Base-by-base conservation (phyloP, 2,329 filamentous ascomycete genomes). In the Trichoderma simmonsii region DNA sequence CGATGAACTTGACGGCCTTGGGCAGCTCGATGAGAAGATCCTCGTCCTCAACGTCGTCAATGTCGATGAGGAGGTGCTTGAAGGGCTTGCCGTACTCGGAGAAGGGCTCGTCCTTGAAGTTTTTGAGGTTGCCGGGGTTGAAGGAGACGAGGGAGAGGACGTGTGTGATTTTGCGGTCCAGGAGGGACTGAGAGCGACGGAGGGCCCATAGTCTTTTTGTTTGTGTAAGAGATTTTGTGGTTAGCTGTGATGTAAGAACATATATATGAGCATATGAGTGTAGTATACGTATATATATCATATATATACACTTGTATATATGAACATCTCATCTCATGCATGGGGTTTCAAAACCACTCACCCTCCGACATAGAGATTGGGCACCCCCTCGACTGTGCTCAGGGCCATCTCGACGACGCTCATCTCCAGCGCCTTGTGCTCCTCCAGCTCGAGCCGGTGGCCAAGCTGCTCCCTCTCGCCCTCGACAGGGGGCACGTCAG, bases 1-100 rank as follows among this genome's bases (percentile, higher is more conserved):
- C 89, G 76, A 98, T 97, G 82, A 97, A 99, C 62, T 86, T 87
- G 77, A 96, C 93, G 71, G 92, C 92, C 67, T 85, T 85, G 7
- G 94, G 89, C 73, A 98, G 91, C 81, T 97, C 90, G 74, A 92
- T 88, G 21, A 98, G 84, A 66, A 98, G 82, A 81, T 99, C 93
- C 76, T 95, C 91, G 78, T 98, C 94, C 24, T 95, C 93, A 66
- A 95, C 89, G 83, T 99, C 96, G 81, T 98, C 93, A 57, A 98
- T 90, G 75, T 97, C 92, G 75, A 98, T 92, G 73, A 90, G 87
- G 76, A 93, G 86, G 80, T 97, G 94, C 74, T 90, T 83, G 80
- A 90, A 94, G 56, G 86, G 85, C 74, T 88, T 85, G 78, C 85
- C 86, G 74, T 82, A 83, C 64, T 85, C 84, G 21, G 85, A 80